phyloP scores from a whole-genome alignment of 441 rosid genomes.

The Manihot esculenta region DNA sequence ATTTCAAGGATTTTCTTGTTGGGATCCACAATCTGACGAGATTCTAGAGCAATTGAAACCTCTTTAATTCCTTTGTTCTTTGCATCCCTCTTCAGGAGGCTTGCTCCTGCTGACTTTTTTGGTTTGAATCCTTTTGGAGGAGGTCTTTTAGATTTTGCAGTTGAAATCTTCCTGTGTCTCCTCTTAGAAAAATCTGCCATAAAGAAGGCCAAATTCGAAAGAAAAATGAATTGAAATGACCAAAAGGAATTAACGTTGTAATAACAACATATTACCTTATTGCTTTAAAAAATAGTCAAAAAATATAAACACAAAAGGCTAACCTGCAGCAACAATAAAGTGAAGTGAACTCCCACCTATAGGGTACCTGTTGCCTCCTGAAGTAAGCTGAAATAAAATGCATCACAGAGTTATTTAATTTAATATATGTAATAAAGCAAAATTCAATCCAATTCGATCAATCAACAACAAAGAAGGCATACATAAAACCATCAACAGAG shows the following conservation, averaged over 20 bases:
- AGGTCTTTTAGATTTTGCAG: conserved; percentile 50
- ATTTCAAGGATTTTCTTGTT: conserved; percentile 27
- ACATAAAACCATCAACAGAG: not conserved
- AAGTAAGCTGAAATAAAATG: conserved; percentile 49
- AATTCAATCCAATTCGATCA: conserved; percentile 10
- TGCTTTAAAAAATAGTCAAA: not conserved
- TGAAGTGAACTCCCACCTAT: conserved; percentile 42
- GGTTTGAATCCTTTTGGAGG: conserved; percentile 49
- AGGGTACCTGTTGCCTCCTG: conserved; percentile 38
- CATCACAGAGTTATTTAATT: not conserved
- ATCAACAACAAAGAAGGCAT: conserved; percentile 1
- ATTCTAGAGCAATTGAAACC: conserved; percentile 34
- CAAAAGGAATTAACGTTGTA: not conserved
- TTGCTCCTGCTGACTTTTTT: conserved; percentile 41
- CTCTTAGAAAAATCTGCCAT: conserved; percentile 65
- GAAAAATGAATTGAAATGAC: conserved; percentile 1
- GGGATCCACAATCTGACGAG: conserved; percentile 28
- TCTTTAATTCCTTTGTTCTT: conserved; percentile 47
- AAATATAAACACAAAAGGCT: not conserved
- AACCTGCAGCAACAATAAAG: conserved; percentile 65
- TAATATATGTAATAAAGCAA: not conserved
- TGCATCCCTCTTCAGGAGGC: conserved; percentile 43
- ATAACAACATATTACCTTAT: not conserved
- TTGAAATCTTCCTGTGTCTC: conserved; percentile 53
- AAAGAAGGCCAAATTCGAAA: conserved; percentile 13